Evolutionary conservation across 2,329 filamentous ascomycete species (phyloP), one percentile per base, ranked within the genome.

Genomic region (Apiospora aurea): DNA sequence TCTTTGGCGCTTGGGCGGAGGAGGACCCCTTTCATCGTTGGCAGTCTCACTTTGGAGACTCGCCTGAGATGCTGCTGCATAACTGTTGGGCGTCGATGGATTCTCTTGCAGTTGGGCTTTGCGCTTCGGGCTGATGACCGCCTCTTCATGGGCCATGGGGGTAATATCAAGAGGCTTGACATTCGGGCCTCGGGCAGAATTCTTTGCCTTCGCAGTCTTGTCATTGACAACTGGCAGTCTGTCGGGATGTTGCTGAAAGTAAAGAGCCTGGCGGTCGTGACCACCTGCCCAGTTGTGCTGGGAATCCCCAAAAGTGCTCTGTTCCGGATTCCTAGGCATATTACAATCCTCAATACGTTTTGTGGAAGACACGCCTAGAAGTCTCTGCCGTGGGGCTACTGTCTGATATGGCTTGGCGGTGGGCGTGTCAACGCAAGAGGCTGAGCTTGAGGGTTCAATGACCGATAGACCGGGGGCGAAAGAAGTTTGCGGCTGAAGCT

Each of bases 1-100:
- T 53, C 51, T 53, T 53, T 53, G 51, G 51, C 51, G 51, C 51
- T 53, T 53, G 24, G 51, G 51, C 51, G 49, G 49, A 53, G 49
- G 51, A 53, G 24, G 51, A 8, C 1, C 18, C 18, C 46, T 18
- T 49, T 47, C 18, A 18, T 53, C 49, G n/a, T 53, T 53, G 51
- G 51, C 24, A 13, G 51, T 18, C 51, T 53, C 51, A 53, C 26
- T 29, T 13, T 53, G 24, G 51, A 13, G 51, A 53, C 51, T 53
- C 24, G 51, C 24, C 24, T 26, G 51, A 53, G 51, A 24, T 53
- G 13, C 51, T 53, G 51, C 7, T 5, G 11, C 4, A 53, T 53
- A 1, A 53, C 51, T 29, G 3, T 53, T 53, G 7, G 24, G 24
- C 51, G 51, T 13, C 29, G 24, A 4, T 53, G n/a, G 47, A 51